Evolutionary conservation across 768 basidiomycete genomes (phyloP).

Genomic region (Steccherinum ochraceum): DNA sequence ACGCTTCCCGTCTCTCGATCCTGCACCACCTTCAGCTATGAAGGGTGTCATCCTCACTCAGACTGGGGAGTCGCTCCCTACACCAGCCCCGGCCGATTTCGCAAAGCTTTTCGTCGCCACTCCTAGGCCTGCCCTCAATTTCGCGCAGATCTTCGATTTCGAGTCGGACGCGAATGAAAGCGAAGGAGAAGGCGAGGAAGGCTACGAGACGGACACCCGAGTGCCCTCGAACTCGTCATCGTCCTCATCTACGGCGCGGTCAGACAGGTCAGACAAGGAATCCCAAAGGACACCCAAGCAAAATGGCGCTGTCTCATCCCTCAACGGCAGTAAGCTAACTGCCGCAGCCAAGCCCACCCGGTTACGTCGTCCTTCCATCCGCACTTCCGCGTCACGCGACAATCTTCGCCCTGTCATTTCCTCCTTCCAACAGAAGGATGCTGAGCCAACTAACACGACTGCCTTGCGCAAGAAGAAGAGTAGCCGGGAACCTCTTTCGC

Average conservation of each 20-base stretch:
- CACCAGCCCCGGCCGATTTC: conserved; percentile 63
- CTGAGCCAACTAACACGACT: not conserved
- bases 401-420: conserved; percentile 2
- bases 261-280: conserved; percentile 26
- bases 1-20: conserved; percentile 9
- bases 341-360: conserved; percentile 18
- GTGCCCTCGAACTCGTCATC: conserved; percentile 1
- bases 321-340: conserved; percentile 8
- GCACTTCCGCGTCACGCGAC: conserved; percentile 15
- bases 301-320: not conserved
- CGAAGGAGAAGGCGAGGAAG: conserved; percentile 22
- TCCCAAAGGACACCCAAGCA: conserved; percentile 12
- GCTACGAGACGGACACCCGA: conserved; percentile 20
- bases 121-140: conserved; percentile 67
- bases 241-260: not conserved
- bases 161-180: conserved; percentile 26
- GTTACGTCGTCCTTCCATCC: conserved; percentile 22
- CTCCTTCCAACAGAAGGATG: not conserved
- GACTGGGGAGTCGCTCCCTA: conserved; percentile 68
- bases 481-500: not conserved
- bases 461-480: not conserved
- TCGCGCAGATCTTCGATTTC: conserved; percentile 74
- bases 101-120: conserved; percentile 61
- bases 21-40: conserved; percentile 32
- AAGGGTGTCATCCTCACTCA: conserved; percentile 69